A percentile compares a stretch with the other conserved stretches of the same genome.
Conservation (phyloP, 345 rosid genomes). For the Eucalyptus curtisii region DNA sequence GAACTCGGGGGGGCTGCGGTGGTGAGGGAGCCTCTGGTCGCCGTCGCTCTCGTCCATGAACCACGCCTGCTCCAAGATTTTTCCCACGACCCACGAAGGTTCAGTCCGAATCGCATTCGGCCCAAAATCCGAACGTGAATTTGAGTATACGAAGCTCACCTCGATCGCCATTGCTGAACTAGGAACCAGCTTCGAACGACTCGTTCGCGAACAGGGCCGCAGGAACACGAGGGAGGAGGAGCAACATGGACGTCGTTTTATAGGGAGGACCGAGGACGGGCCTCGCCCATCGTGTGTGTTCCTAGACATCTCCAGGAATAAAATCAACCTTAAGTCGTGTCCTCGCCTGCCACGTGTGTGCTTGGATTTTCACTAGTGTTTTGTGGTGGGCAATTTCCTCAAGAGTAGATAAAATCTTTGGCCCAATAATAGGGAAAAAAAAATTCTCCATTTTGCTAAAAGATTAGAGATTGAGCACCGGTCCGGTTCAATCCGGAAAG, state of each 20-base stretch:
- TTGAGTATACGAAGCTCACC: constrained; percentile 4
- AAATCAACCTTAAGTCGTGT: not conserved
- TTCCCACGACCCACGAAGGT: not conserved
- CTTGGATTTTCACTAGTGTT: not conserved
- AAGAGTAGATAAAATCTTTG: not conserved
- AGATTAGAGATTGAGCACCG: not conserved
- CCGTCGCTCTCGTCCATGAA: constrained; percentile 39
- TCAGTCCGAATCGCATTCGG: not conserved
- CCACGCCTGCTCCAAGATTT: constrained; percentile 37
- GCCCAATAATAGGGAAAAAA: rapidly evolving
- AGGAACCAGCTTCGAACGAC: not conserved
- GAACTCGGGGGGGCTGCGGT: constrained; percentile 24
- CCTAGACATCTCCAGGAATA: not conserved
- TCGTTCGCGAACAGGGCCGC: not conserved
- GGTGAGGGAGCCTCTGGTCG: constrained; percentile 49
- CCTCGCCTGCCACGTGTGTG: constrained; percentile 8
- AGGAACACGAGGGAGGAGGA: not conserved
- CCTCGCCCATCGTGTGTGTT: not conserved
- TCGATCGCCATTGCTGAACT: constrained; percentile 31
- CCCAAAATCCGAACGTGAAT: not conserved
- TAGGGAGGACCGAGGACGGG: not conserved
- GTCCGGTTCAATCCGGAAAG: not conserved
- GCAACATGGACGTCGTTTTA: not conserved
- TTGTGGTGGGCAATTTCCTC: constrained; percentile 6
- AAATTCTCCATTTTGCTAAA: not conserved